These are phyloP conservation scores for Ogataea kodamae DNA, from an alignment of 805 yeast genomes.

Conservation along the genomic window DNA sequence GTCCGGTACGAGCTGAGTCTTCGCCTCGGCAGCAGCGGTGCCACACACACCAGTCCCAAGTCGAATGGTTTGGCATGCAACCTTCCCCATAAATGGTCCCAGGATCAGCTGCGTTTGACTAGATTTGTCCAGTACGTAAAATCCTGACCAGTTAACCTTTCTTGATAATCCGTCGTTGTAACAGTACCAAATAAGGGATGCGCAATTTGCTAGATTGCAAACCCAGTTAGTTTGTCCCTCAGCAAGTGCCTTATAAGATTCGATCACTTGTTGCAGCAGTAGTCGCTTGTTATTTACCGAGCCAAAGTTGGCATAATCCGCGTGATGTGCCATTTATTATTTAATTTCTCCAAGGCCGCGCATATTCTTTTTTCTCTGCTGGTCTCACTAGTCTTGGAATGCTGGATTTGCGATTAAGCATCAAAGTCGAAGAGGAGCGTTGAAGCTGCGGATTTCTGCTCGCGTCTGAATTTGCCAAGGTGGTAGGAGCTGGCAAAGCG, in stretches of 20 bases:
- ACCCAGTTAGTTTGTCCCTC: constrained; percentile 77
- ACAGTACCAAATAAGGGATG: constrained; percentile 86
- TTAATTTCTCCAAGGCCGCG: constrained; percentile 21
- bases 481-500: too few relatives aligned
- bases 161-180: constrained; percentile 53
- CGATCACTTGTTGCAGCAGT: constrained; percentile 52
- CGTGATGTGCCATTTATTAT: constrained; percentile 49
- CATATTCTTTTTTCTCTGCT: constrained; percentile 6
- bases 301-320: constrained; percentile 63
- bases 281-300: constrained; percentile 42
- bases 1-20: constrained; percentile 73
- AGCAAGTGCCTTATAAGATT: constrained; percentile 62
- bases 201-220: constrained; percentile 79
- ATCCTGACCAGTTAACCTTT: constrained; percentile 89
- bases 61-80: constrained; percentile 82
- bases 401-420: constrained; percentile 8
- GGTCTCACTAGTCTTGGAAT: constrained; percentile 16
- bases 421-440: constrained; percentile 4
- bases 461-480: background rate
- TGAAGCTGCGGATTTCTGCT: constrained; percentile 1
- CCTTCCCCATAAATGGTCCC: constrained; percentile 96
- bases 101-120: constrained; percentile 50
- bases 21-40: constrained; percentile 55
- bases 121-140: constrained; percentile 56
- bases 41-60: constrained; percentile 94